Evolutionary conservation across 129 eudicot species (phyloP), one percentile per base, ranked within the genome.

Genomic region (Pulicaria dysenterica): DNA sequence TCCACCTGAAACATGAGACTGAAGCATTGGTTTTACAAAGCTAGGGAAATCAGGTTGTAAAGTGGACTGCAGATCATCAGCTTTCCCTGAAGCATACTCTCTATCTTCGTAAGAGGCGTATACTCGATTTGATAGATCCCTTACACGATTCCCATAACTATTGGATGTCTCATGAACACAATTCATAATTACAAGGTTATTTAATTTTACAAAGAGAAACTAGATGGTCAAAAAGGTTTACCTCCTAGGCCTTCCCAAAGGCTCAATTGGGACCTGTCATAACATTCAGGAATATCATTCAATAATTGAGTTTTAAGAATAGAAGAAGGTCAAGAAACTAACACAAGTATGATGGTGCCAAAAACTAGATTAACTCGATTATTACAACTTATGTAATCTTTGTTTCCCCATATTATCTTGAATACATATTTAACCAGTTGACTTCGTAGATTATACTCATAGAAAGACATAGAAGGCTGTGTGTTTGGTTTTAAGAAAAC

Each of bases 1-100:
- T 13, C 97, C 92, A 58, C 95, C 88, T 2, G 88, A 83, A 46
- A 91, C 90, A 82, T 91, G 97, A 9, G 97, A 88, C 38, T 86
- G 92, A 69, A 88, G 95, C 97, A 91, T 91, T 41, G 95, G 87
- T 77, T 91, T 88, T 6, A 88, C 80, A 53, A 85, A 88, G 80
- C 83, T 75, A 7, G 92, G 90, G 61, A 61, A 56, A 47, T 81
- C 72, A 45, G 85, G 56, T 62, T 77, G 78, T 60, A 91, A 66
- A 9, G 50, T 53, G 45, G 84, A 72, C 72, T 82, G 79, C 3
- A 88, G 58, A 42, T 82, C 81, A 53, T 85, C 75, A 5, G 97
- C 95, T 56, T 80, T 71, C 5, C 83, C 84, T 9, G 80, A 60
- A 58, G 90, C 85, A 61, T 76, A 75, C 61, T 31, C 75, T 71